Base-by-base conservation (phyloP, 2,329 filamentous ascomycete genomes). In the Aspergillus uvarum region DNA sequence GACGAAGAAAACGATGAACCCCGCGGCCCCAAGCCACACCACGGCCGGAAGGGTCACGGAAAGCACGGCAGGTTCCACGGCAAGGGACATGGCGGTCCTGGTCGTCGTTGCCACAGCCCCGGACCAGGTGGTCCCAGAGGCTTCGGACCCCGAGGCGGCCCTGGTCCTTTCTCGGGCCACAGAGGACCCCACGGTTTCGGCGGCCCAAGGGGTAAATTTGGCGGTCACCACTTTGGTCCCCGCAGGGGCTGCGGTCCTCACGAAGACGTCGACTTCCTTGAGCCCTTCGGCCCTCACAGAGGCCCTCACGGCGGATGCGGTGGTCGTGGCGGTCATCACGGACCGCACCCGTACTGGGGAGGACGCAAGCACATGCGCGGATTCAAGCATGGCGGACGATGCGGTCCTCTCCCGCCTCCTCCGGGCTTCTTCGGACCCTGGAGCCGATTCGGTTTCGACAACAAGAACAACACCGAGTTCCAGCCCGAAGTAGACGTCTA, bases 401-500 rank as follows among this genome's bases (percentile, higher is more conserved):
- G 53, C 10, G 42, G 42, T 14, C 53, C 35, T 24, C 52, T 21
- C 51, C 51, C 22, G 44, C 38, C 38, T 19, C 38, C 38, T 19
- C n/a, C 38, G 53, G 53, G 26, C 26, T 29, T 29, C 26, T 55
- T 55, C 19, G 53, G 53, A 14, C 42, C 52, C 2, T 54, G 35
- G 22, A n/a, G 52, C 14, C 42, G 21, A 19, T 42, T 44, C 8
- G 48, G n/a, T 4, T 19, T 24, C 16, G 29, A 7, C 21, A 14
- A 42, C 32, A 16, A 51, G 16, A 58, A 51, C 5, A 48, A 58
- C 38, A 35, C 51, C 19, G 26, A 52, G 16, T 51, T 51, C 24
- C 48, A 58, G 29, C 55, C 55, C 35, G 48, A 58, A 21, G 55
- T 58, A 3, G 55, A 58, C 47, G 55, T 58, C 3, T 58, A 21